Percentiles rank a stretch among this genome's conserved stretches.
These are phyloP conservation scores for Pichia scutulata DNA, from an alignment of 805 yeast genomes.

Conservation along the genomic window DNA sequence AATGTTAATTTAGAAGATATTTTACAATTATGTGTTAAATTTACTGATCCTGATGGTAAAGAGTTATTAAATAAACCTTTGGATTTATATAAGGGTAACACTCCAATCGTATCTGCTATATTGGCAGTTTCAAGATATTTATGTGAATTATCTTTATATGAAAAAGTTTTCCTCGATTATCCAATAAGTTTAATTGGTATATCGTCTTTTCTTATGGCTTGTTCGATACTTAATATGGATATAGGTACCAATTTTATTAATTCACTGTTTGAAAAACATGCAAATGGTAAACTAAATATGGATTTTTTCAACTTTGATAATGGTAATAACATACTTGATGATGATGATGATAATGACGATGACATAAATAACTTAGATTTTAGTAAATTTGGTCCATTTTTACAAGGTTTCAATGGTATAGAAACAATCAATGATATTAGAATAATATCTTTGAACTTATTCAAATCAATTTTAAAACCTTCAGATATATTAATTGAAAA, in stretches of 20 bases:
- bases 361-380: constrained; percentile 33
- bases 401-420: constrained; percentile 39
- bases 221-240: constrained; percentile 43
- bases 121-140: constrained; percentile 48
- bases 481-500: constrained; percentile 47
- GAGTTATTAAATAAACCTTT: constrained; percentile 22
- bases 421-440: constrained; percentile 33
- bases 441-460: constrained; percentile 36
- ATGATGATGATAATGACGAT: constrained; percentile 17
- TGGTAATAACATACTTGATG: constrained; percentile 10
- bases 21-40: constrained; percentile 33
- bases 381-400: constrained; percentile 38
- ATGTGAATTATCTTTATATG: constrained; percentile 47
- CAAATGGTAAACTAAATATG: constrained; percentile 1
- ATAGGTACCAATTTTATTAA: constrained; percentile 33
- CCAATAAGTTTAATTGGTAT: constrained; percentile 40
- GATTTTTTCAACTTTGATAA: neutral
- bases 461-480: constrained; percentile 36
- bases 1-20: constrained; percentile 48
- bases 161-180: constrained; percentile 36
- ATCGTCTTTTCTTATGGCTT: constrained; percentile 46
- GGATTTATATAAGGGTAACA: constrained; percentile 23
- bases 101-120: constrained; percentile 41
- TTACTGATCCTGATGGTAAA: constrained; percentile 28
- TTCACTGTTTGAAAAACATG: constrained; percentile 11